Evolutionary conservation across 1,284 basidiomycete species (phyloP).

Genomic region (Athelia sp.): DNA sequence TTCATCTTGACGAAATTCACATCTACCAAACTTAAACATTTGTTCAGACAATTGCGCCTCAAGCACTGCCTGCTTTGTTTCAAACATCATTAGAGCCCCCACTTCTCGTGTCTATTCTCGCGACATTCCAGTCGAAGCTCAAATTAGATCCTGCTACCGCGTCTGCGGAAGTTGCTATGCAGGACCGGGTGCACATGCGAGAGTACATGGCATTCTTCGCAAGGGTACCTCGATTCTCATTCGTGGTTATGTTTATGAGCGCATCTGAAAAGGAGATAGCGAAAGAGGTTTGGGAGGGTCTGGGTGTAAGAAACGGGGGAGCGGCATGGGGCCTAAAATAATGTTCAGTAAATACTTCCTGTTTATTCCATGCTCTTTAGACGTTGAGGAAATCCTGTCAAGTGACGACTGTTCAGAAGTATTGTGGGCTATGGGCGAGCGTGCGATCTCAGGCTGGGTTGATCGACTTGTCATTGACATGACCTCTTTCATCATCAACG

Average conservation of each 20-base stretch:
- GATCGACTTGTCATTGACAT: too few species aligned
- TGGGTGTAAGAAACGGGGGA: conserved; percentile 35
- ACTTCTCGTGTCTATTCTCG: conserved; percentile 51
- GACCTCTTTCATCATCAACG: conserved; percentile 69
- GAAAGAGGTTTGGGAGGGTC: conserved; percentile 28
- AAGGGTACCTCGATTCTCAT: conserved; percentile 55
- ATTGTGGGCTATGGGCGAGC: too few species aligned
- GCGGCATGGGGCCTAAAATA: conserved; percentile 24
- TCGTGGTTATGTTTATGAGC: conserved; percentile 59
- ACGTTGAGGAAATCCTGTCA: too few species aligned
- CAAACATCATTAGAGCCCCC: conserved; percentile 61
- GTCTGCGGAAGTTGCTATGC: conserved; percentile 7
- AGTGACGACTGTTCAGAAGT: too few species aligned
- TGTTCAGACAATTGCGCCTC: conserved; percentile 45
- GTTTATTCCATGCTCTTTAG: conserved; percentile 64
- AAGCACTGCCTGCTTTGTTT: conserved; percentile 52
- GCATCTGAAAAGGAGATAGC: conserved; percentile 41
- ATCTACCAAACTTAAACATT: neutral
- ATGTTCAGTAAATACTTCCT: too few species aligned
- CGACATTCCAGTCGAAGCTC: conserved; percentile 32
- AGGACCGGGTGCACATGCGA: conserved; percentile 21
- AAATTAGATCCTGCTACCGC: neutral
- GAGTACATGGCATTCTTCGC: conserved; percentile 49
- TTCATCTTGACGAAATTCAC: neutral
- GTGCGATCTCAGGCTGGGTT: too few species aligned